phyloP scores from a whole-genome alignment of 495 filamentous ascomycete genomes.

The Lentithecium fluviatile region DNA sequence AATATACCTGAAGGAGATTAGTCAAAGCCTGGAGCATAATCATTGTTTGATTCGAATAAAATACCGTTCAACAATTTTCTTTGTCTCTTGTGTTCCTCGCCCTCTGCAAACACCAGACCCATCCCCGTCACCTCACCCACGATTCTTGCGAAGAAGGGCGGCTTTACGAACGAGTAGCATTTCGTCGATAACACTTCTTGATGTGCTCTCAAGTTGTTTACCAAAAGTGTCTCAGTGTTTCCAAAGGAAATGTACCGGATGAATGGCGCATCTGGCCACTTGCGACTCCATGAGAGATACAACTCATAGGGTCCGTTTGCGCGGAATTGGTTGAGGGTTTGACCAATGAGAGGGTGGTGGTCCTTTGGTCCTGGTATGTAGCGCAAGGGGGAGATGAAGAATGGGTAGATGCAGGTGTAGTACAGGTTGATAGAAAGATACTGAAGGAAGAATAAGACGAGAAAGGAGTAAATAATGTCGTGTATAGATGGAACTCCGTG shows the following conservation, averaged over 20 bases:
- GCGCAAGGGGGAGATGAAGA: not conserved
- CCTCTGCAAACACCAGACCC: conserved; percentile 77
- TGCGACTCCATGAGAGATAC: conserved; percentile 62
- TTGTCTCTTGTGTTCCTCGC: conserved; percentile 68
- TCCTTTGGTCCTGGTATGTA: not conserved
- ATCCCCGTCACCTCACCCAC: conserved; percentile 67
- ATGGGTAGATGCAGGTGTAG: conserved; percentile 1
- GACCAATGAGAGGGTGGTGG: conserved; percentile 48
- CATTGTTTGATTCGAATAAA: not conserved
- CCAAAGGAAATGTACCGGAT: conserved; percentile 68
- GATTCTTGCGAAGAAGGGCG: conserved; percentile 51
- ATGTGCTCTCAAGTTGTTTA: conserved; percentile 60
- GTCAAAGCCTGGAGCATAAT: not conserved
- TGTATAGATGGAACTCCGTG: not conserved
- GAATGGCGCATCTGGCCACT: conserved; percentile 74
- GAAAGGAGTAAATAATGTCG: not conserved
- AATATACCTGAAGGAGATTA: conserved; percentile 4
- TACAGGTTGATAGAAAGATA: not conserved
- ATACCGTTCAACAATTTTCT: conserved; percentile 16
- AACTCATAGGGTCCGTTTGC: conserved; percentile 57
- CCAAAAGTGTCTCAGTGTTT: conserved; percentile 67
- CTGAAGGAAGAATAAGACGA: not conserved
- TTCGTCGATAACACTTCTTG: conserved; percentile 61
- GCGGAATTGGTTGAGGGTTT: conserved; percentile 54
- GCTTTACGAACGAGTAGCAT: conserved; percentile 78